Evolutionary conservation across 192 early-diverging fungal genomes (phyloP), one percentile per base, ranked within the genome.

Genomic region (Jimgerdemannia flammicorona): DNA sequence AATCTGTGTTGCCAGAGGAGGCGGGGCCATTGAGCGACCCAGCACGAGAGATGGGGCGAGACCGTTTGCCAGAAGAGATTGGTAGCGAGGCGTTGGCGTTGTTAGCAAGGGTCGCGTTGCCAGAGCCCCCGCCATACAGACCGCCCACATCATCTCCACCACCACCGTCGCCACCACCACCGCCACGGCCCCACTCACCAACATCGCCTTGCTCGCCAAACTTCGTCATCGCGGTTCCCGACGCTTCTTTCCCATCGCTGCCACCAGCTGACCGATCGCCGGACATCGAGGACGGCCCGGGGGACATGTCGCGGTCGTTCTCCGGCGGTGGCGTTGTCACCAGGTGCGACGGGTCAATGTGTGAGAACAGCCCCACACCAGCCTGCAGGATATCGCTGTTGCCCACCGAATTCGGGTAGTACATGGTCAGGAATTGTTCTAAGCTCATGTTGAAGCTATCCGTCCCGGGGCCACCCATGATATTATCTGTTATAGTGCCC

Each of bases 341-440:
- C 67, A 68, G 18, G 40, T 68, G 67, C 19, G 67, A 20, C 67
- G 67, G 40, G 67, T 68, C 19, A 41, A 41, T 68, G 19, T 20
- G 67, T 19, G 67, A 41, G 49, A 59, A 59, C 49, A 10, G 49
- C 49, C 29, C 29, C 29, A 1, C 29, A 29, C 29, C 29, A 29
- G 1, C 29, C 29, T 29, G 29, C 29, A 29, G 29, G 29, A 29
- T 29, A 29, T 29, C 29, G 29, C 1, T 29, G 29, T 29, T 29
- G 29, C 29, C 29, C 29, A 29, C 29, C 29, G 29, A 29, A 29
- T 29, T 29, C 44, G 17, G 67, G 66, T 79, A 82, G 44, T 83
- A 83, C 65, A 83, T 69, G 11, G 71, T 66, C 39, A 83, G 54
- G 8, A 83, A 66, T 17, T 83, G 74, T 70, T 83, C 81, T 72